A percentile compares a stretch with the other conserved stretches of the same genome.
These are phyloP conservation scores for Acorus gramineus DNA, from an alignment of 106 monocot genomes.

Conservation along the genomic window DNA sequence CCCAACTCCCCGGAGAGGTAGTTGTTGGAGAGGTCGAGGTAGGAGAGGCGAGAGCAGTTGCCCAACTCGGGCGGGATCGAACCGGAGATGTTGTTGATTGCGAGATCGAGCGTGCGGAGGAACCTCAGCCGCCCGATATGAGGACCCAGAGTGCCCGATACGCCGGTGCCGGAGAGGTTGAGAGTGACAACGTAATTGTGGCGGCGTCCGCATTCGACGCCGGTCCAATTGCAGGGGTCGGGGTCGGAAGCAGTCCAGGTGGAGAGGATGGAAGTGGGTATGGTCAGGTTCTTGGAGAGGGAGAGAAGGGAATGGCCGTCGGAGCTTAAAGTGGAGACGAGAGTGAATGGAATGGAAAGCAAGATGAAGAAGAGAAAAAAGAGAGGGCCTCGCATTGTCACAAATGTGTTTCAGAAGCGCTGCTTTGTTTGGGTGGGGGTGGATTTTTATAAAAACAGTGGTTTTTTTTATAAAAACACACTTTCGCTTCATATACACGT, in stretches of 20 bases:
- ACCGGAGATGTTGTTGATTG: conserved; percentile 28
- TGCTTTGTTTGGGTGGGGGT: no score
- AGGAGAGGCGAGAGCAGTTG: conserved; percentile 41
- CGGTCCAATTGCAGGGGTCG: conserved; percentile 48
- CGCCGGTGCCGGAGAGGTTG: conserved; percentile 15
- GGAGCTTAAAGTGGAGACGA: conserved; percentile 16
- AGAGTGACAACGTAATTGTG: conserved; percentile 20
- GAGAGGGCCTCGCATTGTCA: no score
- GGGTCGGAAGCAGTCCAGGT: conserved; percentile 48
- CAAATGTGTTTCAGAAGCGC: no score
- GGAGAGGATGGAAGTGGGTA: conserved; percentile 32
- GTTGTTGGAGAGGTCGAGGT: conserved; percentile 34
- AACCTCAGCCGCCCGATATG: conserved; percentile 32
- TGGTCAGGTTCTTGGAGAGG: conserved; percentile 25
- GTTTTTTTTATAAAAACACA: no score
- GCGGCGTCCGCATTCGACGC: conserved; percentile 22
- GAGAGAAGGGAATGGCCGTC: conserved; percentile 44
- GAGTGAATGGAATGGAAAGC: conserved; percentile 14
- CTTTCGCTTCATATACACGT: no score
- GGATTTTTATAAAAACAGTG: no score
- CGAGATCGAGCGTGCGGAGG: conserved; percentile 29
- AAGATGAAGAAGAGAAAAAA: background rate
- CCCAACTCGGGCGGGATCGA: conserved; percentile 51
- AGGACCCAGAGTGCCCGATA: conserved; percentile 46
- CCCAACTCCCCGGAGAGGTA: no score